Base-by-base conservation (phyloP, 2,329 filamentous ascomycete genomes). In the Penicillium sp. region DNA sequence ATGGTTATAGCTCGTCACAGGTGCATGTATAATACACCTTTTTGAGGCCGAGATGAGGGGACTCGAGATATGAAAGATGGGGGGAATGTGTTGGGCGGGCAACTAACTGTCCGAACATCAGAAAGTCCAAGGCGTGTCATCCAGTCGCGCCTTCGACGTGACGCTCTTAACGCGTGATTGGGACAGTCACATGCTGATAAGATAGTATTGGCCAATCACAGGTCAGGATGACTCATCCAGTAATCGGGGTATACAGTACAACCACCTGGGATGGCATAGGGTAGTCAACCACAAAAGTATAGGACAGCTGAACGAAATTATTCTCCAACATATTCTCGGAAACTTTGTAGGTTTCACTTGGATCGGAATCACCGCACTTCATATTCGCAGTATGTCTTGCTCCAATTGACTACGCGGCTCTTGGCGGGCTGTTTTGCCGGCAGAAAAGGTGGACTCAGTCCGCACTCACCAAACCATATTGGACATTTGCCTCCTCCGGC, bases 1-100 rank as follows among this genome's bases (percentile, higher is more conserved):
- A 78, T 78, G 47, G 28, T 67, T 53, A 42, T 42, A 39, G 49
- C 23, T 58, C 57, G 63, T 65, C 56, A 40, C 58, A 55, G 10
- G 40, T 34, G 23, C 29, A 52, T 37, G 2, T 4, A 42, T 44
- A 13, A 42, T 44, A 13, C 44, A 49, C 44, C 11, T 16, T 33
- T 28, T 31, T 18, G 18, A 50, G 24, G 26, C 26, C 5, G 5
- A 36, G 36, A 23, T 3, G 36, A 19, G 28, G 26, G 13, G 42
- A 10, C 24, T 29, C 9, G 26, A 39, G 37, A 48, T 26, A 42
- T 29, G 21, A 31, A 24, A 18, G 24, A 39, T 18, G 46, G 53
- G 16, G 47, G 54, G 51, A 51, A 51, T 43, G 51, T 45, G 52
- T 54, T 62, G 52, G 51, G 50, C 49, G 39, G 54, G 55, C 53